Percentiles rank a stretch among this genome's conserved stretches.
Conservation (phyloP, 2,329 filamentous ascomycete species). For the Ceratocystis cubensis region DNA sequence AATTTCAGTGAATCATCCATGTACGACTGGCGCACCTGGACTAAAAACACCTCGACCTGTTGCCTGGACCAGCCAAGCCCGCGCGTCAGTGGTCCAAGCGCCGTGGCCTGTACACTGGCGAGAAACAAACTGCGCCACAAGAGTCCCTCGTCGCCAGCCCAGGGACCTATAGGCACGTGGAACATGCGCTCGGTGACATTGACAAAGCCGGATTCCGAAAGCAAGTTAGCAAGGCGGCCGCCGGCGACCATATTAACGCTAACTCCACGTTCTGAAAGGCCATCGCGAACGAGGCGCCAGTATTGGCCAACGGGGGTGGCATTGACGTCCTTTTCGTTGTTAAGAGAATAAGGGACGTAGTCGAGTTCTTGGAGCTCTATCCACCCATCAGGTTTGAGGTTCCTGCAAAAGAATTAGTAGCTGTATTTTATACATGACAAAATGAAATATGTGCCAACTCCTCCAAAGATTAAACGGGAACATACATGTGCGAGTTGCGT, state of each 20-base stretch:
- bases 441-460: neutral
- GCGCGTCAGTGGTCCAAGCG: conserved; percentile 40
- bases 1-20: conserved; percentile 34
- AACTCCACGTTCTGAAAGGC: conserved; percentile 35
- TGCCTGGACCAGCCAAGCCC: conserved; percentile 37
- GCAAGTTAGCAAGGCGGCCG: conserved; percentile 32
- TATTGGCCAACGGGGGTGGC: conserved; percentile 36
- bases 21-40: conserved; percentile 38
- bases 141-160: conserved; percentile 42
- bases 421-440: neutral
- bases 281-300: conserved; percentile 36
- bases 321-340: conserved; percentile 30
- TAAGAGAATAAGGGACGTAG: conserved; percentile 36
- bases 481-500: conserved; percentile 35
- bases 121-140: conserved; percentile 40
- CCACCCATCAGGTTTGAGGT: conserved; percentile 43
- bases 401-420: conserved; percentile 27
- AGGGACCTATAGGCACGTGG: conserved; percentile 42
- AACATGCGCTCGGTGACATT: conserved; percentile 40
- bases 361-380: conserved; percentile 44
- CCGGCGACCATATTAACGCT: conserved; percentile 35
- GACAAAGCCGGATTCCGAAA: conserved; percentile 40
- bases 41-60: conserved; percentile 38
- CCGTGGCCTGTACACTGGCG: conserved; percentile 40
- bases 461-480: neutral